These are phyloP conservation scores for Boletus patriciae DNA, from an alignment of 768 basidiomycete genomes.

Conservation along the genomic window DNA sequence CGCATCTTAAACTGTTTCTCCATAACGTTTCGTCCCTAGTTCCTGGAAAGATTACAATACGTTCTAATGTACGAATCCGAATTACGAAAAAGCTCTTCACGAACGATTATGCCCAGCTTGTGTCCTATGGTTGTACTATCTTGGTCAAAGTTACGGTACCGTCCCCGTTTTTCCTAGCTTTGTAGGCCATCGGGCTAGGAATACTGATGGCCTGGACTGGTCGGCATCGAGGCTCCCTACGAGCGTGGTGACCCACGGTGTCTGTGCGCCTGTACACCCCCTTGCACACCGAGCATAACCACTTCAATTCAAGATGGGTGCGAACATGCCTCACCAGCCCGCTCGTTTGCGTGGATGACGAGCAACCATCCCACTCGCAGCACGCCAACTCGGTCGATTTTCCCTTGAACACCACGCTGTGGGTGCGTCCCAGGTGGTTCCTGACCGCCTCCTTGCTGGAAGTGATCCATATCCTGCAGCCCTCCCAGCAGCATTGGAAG, in stretches of 20 bases:
- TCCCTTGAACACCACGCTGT: slow-evolving; percentile 6
- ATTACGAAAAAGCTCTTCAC: slow-evolving; percentile 2
- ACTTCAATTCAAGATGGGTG: slow-evolving; percentile 15
- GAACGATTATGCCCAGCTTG: not conserved
- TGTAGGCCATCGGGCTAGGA: slow-evolving; percentile 19
- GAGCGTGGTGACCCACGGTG: slow-evolving; percentile 13
- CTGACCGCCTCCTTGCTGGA: slow-evolving; percentile 13
- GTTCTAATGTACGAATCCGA: slow-evolving; percentile 17
- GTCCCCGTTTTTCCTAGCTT: slow-evolving; percentile 1
- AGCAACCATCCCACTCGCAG: slow-evolving; percentile 20
- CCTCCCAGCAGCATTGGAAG: slow-evolving; percentile 19
- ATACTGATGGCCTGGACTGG: slow-evolving; percentile 2
- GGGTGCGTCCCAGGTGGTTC: slow-evolving; percentile 11
- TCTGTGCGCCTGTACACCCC: slow-evolving; percentile 15
- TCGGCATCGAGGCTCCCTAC: slow-evolving; percentile 1
- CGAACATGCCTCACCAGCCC: slow-evolving; percentile 20
- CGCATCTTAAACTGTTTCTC: slow-evolving; percentile 1
- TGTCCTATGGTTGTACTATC: slow-evolving; percentile 5
- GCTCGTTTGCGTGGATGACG: not conserved
- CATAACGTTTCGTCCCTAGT: not conserved
- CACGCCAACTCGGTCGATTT: not conserved
- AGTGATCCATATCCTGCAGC: slow-evolving; percentile 23
- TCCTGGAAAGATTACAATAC: slow-evolving; percentile 15
- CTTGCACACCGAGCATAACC: slow-evolving; percentile 22
- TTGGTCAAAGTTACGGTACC: slow-evolving; percentile 21